Evolutionary conservation across 1,139 yeast genomes (phyloP).

Genomic region (Candida freyschussii): DNA sequence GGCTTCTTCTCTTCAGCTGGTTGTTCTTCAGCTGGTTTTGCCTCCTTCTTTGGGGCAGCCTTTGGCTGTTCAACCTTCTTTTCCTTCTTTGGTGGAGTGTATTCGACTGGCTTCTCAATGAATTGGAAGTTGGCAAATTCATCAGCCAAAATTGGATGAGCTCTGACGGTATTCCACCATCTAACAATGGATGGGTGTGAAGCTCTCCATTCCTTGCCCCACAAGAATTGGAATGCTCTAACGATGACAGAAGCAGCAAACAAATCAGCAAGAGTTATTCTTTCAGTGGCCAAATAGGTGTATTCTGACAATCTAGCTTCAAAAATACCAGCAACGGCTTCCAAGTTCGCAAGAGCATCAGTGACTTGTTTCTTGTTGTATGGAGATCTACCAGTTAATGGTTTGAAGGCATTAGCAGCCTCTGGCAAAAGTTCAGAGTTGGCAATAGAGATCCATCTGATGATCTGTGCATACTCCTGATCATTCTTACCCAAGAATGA

Average conservation of each 20-base stretch:
- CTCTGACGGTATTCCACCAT: slow-evolving; percentile 77
- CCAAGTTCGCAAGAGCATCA: slow-evolving; percentile 38
- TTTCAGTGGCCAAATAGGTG: slow-evolving; percentile 91
- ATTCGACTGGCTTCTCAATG: slow-evolving; percentile 63
- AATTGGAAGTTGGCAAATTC: slow-evolving; percentile 46
- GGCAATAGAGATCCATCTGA: slow-evolving; percentile 79
- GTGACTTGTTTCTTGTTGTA: slow-evolving; percentile 83
- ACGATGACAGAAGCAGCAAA: slow-evolving; percentile 52
- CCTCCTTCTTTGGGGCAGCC: slow-evolving; percentile 31
- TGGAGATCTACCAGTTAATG: slow-evolving; percentile 47
- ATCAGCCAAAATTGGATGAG: slow-evolving; percentile 49
- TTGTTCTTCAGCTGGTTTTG: slow-evolving; percentile 25
- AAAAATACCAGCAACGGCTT: slow-evolving; percentile 38
- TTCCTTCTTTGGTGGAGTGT: slow-evolving; percentile 77
- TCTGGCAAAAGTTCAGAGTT: slow-evolving; percentile 61
- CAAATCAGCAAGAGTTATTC: slow-evolving; percentile 81
- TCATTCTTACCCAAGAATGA: slow-evolving; percentile 58
- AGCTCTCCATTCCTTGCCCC: slow-evolving; percentile 75
- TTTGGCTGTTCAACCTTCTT: slow-evolving; percentile 36
- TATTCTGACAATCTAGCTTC: slow-evolving; percentile 66
- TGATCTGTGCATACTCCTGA: slow-evolving; percentile 63
- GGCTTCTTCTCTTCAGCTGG: slow-evolving; percentile 54
- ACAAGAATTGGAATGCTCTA: slow-evolving; percentile 64
- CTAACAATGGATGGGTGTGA: slow-evolving; percentile 71
- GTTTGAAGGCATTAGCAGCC: slow-evolving; percentile 35